phyloP scores from a whole-genome alignment of 805 yeast species.

The Ogataea minuta region DNA sequence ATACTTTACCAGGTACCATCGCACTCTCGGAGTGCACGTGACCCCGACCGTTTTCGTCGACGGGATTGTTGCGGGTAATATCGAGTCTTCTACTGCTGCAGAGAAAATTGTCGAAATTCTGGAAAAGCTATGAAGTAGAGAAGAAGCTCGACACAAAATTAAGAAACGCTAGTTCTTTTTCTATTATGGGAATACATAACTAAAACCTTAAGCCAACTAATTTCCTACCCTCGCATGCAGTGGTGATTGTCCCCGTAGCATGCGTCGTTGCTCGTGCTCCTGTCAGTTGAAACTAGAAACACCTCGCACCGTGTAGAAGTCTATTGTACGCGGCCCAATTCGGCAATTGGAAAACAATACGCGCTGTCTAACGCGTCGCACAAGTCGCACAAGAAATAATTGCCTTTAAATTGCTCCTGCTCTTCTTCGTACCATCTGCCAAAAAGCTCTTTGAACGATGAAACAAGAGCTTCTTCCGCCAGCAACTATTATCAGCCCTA shows the following conservation, averaged over 20 bases:
- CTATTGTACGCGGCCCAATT: neutral
- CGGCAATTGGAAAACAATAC: constrained; percentile 6
- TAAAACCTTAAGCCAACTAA: neutral
- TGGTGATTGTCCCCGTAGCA: neutral
- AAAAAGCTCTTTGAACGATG: constrained; percentile 12
- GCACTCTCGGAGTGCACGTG: constrained; percentile 80
- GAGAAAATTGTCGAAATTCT: constrained; percentile 44
- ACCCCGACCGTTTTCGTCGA: constrained; percentile 76
- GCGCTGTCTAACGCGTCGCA: constrained; percentile 15
- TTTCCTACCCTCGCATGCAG: neutral
- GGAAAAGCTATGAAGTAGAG: no score
- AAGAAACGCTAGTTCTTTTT: no score
- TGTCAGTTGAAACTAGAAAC: constrained; percentile 12
- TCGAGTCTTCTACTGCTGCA: constrained; percentile 61
- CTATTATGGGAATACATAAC: no score
- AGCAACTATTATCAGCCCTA: constrained; percentile 28
- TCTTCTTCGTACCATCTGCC: constrained; percentile 4
- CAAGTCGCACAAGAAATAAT: constrained; percentile 1
- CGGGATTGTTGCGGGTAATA: constrained; percentile 56
- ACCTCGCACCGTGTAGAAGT: constrained; percentile 16
- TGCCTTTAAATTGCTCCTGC: constrained; percentile 12
- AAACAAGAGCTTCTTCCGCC: constrained; percentile 24
- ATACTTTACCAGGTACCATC: constrained; percentile 66
- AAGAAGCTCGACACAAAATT: no score
- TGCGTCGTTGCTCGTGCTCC: constrained; percentile 1